phyloP scores from a whole-genome alignment of 2,329 filamentous ascomycete species.

The Aureobasidium leucospermi region DNA sequence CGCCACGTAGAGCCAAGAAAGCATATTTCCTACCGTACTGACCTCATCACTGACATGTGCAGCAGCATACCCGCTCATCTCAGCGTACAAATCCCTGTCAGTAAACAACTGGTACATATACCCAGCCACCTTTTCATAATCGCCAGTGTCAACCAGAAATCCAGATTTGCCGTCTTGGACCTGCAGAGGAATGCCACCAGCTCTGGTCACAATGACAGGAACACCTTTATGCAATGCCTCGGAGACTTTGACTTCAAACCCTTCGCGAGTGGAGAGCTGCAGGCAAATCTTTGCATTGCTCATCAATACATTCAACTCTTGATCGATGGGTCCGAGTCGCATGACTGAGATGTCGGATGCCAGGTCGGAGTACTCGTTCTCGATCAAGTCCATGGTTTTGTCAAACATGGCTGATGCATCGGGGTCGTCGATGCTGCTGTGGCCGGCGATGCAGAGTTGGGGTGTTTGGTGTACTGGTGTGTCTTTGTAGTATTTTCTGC shows the following conservation, averaged over 20 bases:
- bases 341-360: conserved; percentile 58
- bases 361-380: conserved; percentile 54
- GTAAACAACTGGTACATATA: conserved; percentile 61
- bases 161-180: conserved; percentile 65
- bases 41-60: conserved; percentile 72
- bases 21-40: conserved; percentile 69
- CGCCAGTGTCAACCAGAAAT: conserved; percentile 64
- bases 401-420: conserved; percentile 68
- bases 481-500: conserved; percentile 48
- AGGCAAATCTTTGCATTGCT: conserved; percentile 65
- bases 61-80: conserved; percentile 39
- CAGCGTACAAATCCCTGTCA: conserved; percentile 53
- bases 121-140: conserved; percentile 61
- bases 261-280: conserved; percentile 73
- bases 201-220: conserved; percentile 66
- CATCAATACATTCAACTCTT: conserved; percentile 70
- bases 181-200: conserved; percentile 76
- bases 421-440: conserved; percentile 74
- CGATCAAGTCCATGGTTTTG: conserved; percentile 60
- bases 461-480: conserved; percentile 47
- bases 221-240: conserved; percentile 75
- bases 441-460: conserved; percentile 70
- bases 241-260: conserved; percentile 81
- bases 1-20: conserved; percentile 72
- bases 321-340: conserved; percentile 69